Percentiles rank a stretch among this genome's conserved stretches.
Conservation (phyloP, 1,284 basidiomycete genomes). For the Singerocomus inundabilis region DNA sequence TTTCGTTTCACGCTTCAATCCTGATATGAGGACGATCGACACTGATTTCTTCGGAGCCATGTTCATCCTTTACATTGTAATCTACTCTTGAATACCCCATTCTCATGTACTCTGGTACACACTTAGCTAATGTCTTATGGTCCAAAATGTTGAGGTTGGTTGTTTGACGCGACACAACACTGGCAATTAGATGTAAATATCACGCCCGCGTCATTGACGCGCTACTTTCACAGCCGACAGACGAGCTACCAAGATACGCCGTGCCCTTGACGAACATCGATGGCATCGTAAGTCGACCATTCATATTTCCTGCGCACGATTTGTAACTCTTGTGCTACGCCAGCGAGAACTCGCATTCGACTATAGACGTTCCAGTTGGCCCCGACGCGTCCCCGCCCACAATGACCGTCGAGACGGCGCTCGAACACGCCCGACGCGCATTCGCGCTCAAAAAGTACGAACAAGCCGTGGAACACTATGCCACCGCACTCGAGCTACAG, state of each 20-base stretch:
- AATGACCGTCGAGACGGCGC: constrained; percentile 51
- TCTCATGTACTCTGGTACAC: constrained; percentile 20
- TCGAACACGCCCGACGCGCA: constrained; percentile 80
- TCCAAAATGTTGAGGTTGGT: too few relatives aligned
- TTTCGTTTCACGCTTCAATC: constrained; percentile 10
- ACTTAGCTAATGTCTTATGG: too few relatives aligned
- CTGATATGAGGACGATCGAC: constrained; percentile 1
- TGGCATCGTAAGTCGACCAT: constrained; percentile 27
- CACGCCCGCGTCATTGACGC: constrained; percentile 23
- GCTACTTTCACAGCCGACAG: too few relatives aligned
- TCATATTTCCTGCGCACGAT: neutral
- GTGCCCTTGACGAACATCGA: neutral
- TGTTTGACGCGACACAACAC: constrained; percentile 1
- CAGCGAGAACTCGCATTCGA: constrained; percentile 7
- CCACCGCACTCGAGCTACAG: constrained; percentile 80
- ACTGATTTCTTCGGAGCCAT: constrained; percentile 5
- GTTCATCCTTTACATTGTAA: constrained; percentile 23
- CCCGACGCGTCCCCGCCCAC: constrained; percentile 17
- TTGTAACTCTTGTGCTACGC: neutral
- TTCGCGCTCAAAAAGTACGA: constrained; percentile 87
- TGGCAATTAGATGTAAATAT: constrained; percentile 18
- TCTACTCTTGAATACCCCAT: constrained; percentile 23
- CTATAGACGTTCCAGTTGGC: neutral
- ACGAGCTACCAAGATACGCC: too few relatives aligned
- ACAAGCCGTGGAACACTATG: constrained; percentile 82